A percentile compares a stretch with the other conserved stretches of the same genome.
These are phyloP conservation scores for Emericellopsis cladophorae DNA, from an alignment of 2,329 filamentous ascomycete genomes.

Conservation along the genomic window DNA sequence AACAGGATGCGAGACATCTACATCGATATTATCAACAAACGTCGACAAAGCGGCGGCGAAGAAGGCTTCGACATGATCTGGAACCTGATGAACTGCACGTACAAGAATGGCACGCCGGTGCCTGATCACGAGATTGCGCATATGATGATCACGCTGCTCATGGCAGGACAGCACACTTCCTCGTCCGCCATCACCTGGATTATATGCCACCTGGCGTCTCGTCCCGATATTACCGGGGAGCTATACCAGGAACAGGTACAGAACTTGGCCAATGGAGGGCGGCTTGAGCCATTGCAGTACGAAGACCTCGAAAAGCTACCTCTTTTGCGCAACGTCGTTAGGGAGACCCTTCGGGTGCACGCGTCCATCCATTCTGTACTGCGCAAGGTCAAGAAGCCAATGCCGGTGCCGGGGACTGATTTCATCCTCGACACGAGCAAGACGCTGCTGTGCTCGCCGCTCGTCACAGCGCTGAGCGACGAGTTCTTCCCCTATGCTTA, in stretches of 20 bases:
- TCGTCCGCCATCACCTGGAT: constrained; percentile 71
- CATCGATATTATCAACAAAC: constrained; percentile 54
- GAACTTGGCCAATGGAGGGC: constrained; percentile 31
- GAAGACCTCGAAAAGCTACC: constrained; percentile 46
- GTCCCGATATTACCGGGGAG: constrained; percentile 57
- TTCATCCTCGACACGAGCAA: constrained; percentile 43
- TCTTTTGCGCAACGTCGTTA: constrained; percentile 51
- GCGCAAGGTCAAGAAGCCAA: constrained; percentile 57
- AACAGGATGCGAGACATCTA: constrained; percentile 59
- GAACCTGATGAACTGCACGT: constrained; percentile 64
- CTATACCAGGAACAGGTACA: constrained; percentile 54
- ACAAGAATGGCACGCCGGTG: constrained; percentile 58
- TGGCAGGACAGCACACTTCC: constrained; percentile 75
- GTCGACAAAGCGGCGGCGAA: constrained; percentile 36
- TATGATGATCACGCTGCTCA: constrained; percentile 67
- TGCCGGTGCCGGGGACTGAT: constrained; percentile 42
- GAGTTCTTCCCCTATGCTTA: constrained; percentile 39
- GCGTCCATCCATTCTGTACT: constrained; percentile 62
- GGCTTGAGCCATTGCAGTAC: constrained; percentile 44
- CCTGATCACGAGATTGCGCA: constrained; percentile 62
- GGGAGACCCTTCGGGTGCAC: constrained; percentile 61
- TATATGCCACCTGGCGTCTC: constrained; percentile 57
- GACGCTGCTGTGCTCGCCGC: constrained; percentile 28
- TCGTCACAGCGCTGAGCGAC: constrained; percentile 30
- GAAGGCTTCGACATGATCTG: constrained; percentile 57